Evolutionary conservation across 2,329 filamentous ascomycete species (phyloP).

Genomic region (Ophiosphaerella narmari): DNA sequence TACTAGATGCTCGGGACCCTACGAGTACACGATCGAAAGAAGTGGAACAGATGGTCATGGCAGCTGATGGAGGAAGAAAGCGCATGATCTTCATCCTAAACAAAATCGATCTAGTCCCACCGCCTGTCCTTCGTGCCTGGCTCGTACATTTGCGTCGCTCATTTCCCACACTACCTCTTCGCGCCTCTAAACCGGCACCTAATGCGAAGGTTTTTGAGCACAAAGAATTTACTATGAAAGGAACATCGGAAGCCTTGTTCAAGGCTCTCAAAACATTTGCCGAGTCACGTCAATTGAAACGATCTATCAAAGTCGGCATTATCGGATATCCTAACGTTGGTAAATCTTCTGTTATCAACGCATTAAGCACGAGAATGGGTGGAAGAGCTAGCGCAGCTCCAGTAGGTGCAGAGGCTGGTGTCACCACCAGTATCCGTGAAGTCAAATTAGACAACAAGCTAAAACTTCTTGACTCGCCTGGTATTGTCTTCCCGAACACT

Average conservation of each 20-base stretch:
- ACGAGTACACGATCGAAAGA: conserved; percentile 89
- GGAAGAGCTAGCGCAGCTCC: conserved; percentile 75
- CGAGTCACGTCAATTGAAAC: conserved; percentile 80
- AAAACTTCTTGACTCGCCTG: conserved; percentile 89
- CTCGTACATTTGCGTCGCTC: conserved; percentile 81
- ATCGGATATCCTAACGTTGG: conserved; percentile 96
- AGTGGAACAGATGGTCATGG: conserved; percentile 88
- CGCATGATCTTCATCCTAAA: conserved; percentile 89
- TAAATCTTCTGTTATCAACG: conserved; percentile 96
- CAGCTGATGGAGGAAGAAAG: conserved; percentile 81
- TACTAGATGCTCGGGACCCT: conserved; percentile 89
- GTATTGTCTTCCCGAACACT: conserved; percentile 85
- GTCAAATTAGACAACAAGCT: conserved; percentile 96
- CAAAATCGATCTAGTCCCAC: conserved; percentile 91
- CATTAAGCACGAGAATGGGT: conserved; percentile 77
- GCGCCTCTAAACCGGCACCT: conserved; percentile 78
- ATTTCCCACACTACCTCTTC: conserved; percentile 88
- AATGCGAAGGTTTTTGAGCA: conserved; percentile 94
- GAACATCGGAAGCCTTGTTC: conserved; percentile 83
- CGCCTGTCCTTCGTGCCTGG: conserved; percentile 82
- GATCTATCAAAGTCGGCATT: conserved; percentile 86
- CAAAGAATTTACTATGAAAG: conserved; percentile 83
- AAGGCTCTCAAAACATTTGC: conserved; percentile 89
- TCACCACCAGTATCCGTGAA: conserved; percentile 84
- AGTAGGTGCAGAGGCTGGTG: conserved; percentile 86